Conservation (phyloP, 2,329 filamentous ascomycete species). For the Macroventuria anomochaeta region DNA sequence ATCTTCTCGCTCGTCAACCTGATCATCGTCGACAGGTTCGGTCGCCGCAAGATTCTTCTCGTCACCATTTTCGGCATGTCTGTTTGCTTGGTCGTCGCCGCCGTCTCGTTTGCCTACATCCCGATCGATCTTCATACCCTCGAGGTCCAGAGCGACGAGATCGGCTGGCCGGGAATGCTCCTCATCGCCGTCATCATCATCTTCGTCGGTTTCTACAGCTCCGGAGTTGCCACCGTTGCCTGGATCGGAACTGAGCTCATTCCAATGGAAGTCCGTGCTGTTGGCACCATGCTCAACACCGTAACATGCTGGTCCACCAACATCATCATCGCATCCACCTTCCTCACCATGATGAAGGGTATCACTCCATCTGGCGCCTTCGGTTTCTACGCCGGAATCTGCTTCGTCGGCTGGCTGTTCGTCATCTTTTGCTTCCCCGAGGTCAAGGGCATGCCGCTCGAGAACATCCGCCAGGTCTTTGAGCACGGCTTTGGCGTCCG, state of each 20-base stretch:
- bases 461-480: constrained; percentile 47
- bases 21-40: constrained; percentile 77
- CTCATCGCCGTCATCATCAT: constrained; percentile 48
- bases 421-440: constrained; percentile 49
- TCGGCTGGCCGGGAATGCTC: constrained; percentile 45
- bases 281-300: constrained; percentile 48
- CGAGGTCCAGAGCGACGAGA: constrained; percentile 35
- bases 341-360: constrained; percentile 50
- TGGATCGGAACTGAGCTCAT: constrained; percentile 46
- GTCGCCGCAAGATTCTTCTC: constrained; percentile 70
- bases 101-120: constrained; percentile 72
- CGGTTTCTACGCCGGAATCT: constrained; percentile 49
- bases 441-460: constrained; percentile 45
- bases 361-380: constrained; percentile 49
- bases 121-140: constrained; percentile 53
- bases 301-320: constrained; percentile 44
- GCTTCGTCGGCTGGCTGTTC: constrained; percentile 46
- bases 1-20: constrained; percentile 78
- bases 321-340: constrained; percentile 48
- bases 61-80: constrained; percentile 69
- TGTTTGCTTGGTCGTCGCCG: constrained; percentile 72
- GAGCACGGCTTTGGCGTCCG: constrained; percentile 45
- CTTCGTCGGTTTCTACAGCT: constrained; percentile 47
- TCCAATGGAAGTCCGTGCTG: constrained; percentile 47
- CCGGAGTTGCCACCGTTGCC: constrained; percentile 44